Conservation (phyloP, 305 asterid genomes). For the Fraxinus baroniana region DNA sequence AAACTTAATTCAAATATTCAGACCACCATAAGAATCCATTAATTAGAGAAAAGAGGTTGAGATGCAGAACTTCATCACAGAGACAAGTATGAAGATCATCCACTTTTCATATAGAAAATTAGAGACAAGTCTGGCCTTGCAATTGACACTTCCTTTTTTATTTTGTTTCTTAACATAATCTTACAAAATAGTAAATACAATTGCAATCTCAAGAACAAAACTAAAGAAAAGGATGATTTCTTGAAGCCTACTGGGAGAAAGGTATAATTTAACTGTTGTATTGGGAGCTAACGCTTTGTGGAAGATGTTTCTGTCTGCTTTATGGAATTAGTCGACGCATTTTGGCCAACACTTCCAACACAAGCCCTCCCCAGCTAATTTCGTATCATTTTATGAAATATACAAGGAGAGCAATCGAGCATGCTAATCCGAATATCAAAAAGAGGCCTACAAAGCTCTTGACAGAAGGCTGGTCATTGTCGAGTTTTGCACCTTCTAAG, state of each 20-base stretch:
- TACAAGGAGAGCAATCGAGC: conserved; percentile 47
- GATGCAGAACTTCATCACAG: background rate
- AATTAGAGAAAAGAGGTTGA: background rate
- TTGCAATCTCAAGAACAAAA: background rate
- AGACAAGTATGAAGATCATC: background rate
- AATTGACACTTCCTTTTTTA: background rate
- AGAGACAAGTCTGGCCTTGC: background rate
- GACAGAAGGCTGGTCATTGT: conserved; percentile 44
- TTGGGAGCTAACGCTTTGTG: conserved; percentile 3
- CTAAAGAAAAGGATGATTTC: background rate
- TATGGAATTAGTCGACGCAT: conserved; percentile 22
- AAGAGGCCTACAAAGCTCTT: conserved; percentile 62
- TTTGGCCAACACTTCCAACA: conserved; percentile 16
- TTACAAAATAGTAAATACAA: background rate
- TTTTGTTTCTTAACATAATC: background rate
- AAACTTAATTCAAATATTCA: too few species aligned
- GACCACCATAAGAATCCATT: too few species aligned
- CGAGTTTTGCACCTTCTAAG: conserved; percentile 39
- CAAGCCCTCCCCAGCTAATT: conserved; percentile 33
- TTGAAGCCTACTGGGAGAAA: background rate
- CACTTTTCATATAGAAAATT: background rate
- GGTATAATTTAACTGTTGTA: background rate
- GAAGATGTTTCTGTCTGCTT: conserved; percentile 18
- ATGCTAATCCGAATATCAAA: conserved; percentile 48
- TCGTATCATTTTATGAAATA: conserved; percentile 36